These are phyloP conservation scores for Buxus sempervirens DNA, from an alignment of 164 flowering plant genomes.

Conservation along the genomic window DNA sequence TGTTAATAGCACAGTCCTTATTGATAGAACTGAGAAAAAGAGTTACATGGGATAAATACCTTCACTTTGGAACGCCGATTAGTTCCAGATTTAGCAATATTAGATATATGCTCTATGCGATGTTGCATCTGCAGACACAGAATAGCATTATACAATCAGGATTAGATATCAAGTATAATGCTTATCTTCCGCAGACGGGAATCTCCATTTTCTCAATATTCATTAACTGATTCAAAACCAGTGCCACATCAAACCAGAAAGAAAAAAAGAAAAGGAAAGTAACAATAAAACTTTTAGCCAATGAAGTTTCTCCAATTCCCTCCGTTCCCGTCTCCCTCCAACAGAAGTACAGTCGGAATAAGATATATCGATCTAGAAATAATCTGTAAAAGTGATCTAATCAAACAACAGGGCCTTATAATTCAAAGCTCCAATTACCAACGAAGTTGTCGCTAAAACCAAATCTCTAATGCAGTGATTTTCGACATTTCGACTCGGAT, in stretches of 20 bases:
- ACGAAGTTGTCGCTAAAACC: neutral
- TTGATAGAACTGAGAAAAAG: neutral
- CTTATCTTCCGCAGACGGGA: too few species aligned
- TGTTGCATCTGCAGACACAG: constrained; percentile 45
- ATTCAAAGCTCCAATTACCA: neutral
- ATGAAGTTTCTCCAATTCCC: neutral
- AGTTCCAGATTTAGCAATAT: constrained; percentile 40
- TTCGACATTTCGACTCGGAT: neutral
- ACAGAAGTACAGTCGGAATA: neutral
- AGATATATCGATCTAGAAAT: neutral
- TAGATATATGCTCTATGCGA: constrained; percentile 46
- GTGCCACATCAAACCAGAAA: neutral
- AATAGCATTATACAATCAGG: neutral
- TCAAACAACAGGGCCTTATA: neutral
- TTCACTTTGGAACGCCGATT: constrained; percentile 70
- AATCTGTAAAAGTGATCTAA: neutral
- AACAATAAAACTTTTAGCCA: neutral
- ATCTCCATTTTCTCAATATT: too few species aligned
- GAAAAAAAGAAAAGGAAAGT: neutral
- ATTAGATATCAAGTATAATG: neutral
- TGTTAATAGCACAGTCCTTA: neutral
- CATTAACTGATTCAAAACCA: neutral
- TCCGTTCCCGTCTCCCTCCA: too few species aligned
- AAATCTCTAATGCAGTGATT: neutral
- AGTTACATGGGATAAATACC: constrained; percentile 32